A percentile compares a stretch with the other conserved stretches of the same genome.
These are phyloP conservation scores for Mortierella sp. DNA, from an alignment of 371 early-diverging fungal species.

Conservation along the genomic window DNA sequence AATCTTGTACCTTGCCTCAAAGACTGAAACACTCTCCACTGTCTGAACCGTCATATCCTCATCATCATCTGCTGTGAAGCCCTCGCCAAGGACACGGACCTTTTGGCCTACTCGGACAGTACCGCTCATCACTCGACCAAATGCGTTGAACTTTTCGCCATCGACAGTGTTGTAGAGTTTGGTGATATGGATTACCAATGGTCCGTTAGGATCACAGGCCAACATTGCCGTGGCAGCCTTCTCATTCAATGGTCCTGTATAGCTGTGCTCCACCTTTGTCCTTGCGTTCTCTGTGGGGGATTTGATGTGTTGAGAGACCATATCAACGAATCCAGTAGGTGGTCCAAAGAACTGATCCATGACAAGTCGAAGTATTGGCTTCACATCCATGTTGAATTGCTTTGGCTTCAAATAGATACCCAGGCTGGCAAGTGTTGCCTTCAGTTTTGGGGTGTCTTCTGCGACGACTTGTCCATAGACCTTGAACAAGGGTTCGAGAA, in stretches of 20 bases:
- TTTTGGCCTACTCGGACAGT: constrained; percentile 80
- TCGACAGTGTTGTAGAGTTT: constrained; percentile 91
- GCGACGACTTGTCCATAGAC: constrained; percentile 88
- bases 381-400: constrained; percentile 83
- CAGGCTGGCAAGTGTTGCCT: constrained; percentile 75
- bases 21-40: constrained; percentile 80
- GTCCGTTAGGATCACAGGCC: constrained; percentile 89
- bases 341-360: constrained; percentile 92
- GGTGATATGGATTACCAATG: constrained; percentile 90
- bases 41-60: constrained; percentile 93
- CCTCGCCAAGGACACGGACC: constrained; percentile 93
- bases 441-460: constrained; percentile 76
- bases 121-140: constrained; percentile 95
- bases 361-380: constrained; percentile 84
- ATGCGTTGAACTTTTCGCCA: constrained; percentile 85
- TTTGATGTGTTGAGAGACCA: constrained; percentile 83
- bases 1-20: constrained; percentile 90
- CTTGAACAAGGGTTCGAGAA: constrained; percentile 97
- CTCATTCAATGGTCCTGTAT: constrained; percentile 80
- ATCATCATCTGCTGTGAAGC: constrained; percentile 91
- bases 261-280: constrained; percentile 74
- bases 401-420: constrained; percentile 86
- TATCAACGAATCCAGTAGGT: constrained; percentile 89
- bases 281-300: constrained; percentile 85
- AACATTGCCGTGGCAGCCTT: constrained; percentile 77